A percentile compares a stretch with the other conserved stretches of the same genome.
Conservation (phyloP, 331 rosid genomes). For the Rosa hybrid region DNA sequence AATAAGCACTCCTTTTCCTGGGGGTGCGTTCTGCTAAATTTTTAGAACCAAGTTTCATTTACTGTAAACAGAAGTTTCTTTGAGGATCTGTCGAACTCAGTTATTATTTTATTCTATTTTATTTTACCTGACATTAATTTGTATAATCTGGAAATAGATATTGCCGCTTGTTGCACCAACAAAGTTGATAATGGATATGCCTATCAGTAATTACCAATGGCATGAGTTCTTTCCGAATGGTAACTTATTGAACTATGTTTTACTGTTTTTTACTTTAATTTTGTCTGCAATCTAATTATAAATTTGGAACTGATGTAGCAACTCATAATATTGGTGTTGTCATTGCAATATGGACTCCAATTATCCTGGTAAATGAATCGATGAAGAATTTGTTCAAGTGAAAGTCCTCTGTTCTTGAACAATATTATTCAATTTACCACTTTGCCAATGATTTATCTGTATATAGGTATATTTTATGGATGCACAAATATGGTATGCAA, state of each 20-base stretch:
- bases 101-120: background rate
- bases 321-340: slow-evolving; percentile 60
- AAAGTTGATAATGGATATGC: slow-evolving; percentile 73
- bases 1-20: background rate
- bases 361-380: slow-evolving; percentile 72
- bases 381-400: slow-evolving; percentile 9
- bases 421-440: slow-evolving; percentile 6
- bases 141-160: slow-evolving; percentile 56
- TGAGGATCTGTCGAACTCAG: slow-evolving; percentile 19
- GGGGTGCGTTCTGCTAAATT: background rate
- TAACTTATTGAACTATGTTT: slow-evolving; percentile 35
- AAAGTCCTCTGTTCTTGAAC: slow-evolving; percentile 19
- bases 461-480: slow-evolving; percentile 94
- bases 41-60: background rate
- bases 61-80: background rate
- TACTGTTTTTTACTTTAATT: slow-evolving; percentile 16
- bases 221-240: slow-evolving; percentile 95
- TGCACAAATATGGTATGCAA: slow-evolving; percentile 98
- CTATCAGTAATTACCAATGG: slow-evolving; percentile 80
- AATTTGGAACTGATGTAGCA: slow-evolving; percentile 47
- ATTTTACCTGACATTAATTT: background rate
- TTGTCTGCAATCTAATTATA: slow-evolving; percentile 25
- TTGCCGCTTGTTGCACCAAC: slow-evolving; percentile 84
- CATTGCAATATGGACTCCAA: slow-evolving; percentile 94
- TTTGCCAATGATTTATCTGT: slow-evolving; percentile 30